These are phyloP conservation scores for Emergomyces orientalis DNA, from an alignment of 2,329 filamentous ascomycete species.

Conservation along the genomic window DNA sequence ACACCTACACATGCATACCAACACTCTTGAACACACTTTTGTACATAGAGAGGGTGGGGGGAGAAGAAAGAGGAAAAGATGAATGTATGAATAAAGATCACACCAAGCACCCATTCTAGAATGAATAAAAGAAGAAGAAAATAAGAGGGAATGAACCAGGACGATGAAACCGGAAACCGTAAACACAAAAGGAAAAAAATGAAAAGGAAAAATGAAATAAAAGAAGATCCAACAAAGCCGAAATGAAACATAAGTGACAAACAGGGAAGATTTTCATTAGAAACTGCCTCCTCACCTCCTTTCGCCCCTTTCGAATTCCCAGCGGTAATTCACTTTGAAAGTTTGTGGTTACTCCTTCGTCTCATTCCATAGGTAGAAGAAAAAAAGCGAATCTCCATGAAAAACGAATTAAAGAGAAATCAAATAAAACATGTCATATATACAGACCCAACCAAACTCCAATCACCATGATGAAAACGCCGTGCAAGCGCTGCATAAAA, in stretches of 20 bases:
- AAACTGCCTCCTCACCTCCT: not conserved
- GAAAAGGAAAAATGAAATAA: not conserved
- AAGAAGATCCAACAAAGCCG: constrained; percentile 6
- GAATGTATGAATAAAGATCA: not conserved
- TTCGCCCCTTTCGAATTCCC: not conserved
- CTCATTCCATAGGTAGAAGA: not conserved
- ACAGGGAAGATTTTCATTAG: constrained; percentile 6
- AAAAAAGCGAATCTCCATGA: not conserved
- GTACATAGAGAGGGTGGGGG: too few species aligned
- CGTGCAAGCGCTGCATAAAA: not conserved
- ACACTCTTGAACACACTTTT: too few species aligned
- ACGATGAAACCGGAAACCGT: not conserved
- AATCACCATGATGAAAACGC: not conserved
- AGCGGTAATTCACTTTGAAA: not conserved
- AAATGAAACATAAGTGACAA: not conserved
- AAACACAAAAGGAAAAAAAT: not conserved
- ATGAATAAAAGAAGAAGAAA: not conserved
- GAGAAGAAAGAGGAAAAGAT: not conserved
- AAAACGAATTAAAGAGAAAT: not conserved
- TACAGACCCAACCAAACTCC: not conserved
- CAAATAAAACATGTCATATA: not conserved
- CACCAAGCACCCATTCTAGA: not conserved
- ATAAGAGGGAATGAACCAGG: not conserved
- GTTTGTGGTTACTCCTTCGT: not conserved
- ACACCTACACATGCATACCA: not conserved